Conservation (phyloP, 495 filamentous ascomycete species). For the Emericellopsis terricola region DNA sequence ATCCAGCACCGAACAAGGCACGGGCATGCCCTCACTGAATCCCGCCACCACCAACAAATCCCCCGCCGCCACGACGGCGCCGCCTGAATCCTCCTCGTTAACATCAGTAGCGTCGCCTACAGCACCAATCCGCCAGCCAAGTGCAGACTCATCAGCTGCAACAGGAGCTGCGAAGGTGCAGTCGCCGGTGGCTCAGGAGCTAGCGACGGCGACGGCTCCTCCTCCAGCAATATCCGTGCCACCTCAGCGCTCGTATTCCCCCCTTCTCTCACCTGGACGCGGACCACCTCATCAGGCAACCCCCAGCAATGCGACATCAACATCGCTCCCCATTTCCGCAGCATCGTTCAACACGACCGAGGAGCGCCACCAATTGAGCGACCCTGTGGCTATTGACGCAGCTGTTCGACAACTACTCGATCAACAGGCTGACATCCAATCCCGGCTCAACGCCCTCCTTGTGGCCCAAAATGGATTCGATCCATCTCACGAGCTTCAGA, state of each 20-base stretch:
- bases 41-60: too few species aligned
- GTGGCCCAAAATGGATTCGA: constrained; percentile 25
- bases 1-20: too few species aligned
- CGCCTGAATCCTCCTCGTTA: too few species aligned
- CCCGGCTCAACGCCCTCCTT: constrained; percentile 24
- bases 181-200: too few species aligned
- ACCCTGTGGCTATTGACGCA: too few species aligned
- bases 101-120: too few species aligned
- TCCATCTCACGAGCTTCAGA: constrained; percentile 24
- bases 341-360: background rate
- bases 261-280: background rate
- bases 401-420: constrained; percentile 26
- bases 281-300: background rate
- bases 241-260: background rate
- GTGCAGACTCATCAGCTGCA: too few species aligned
- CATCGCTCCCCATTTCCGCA: background rate
- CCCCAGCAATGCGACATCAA: background rate
- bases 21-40: too few species aligned
- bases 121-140: too few species aligned
- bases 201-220: too few species aligned
- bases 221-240: background rate
- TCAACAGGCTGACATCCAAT: constrained; percentile 31
- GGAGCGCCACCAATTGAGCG: constrained; percentile 18
- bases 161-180: too few species aligned
- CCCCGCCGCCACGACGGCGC: too few species aligned